These are phyloP conservation scores for Penicillium oxalicum DNA, from an alignment of 2,329 filamentous ascomycete genomes.

Conservation along the genomic window DNA sequence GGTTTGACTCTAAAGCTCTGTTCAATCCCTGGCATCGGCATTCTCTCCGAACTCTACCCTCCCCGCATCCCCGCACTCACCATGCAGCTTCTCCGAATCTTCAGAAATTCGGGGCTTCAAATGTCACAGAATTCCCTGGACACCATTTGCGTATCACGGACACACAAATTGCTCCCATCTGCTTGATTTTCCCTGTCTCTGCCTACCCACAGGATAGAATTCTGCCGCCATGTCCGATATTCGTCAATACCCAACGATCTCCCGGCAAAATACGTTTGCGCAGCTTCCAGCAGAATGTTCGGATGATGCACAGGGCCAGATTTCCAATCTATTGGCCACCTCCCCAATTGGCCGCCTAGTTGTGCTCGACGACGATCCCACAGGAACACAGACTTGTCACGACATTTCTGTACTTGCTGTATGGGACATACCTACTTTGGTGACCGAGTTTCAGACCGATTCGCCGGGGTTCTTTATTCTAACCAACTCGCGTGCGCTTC, in stretches of 20 bases:
- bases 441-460: conserved; percentile 40
- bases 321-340: conserved; percentile 24
- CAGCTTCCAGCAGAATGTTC: conserved; percentile 27
- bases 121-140: too few species aligned
- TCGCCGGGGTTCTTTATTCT: conserved; percentile 54
- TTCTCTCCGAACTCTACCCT: background rate
- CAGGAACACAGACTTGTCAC: conserved; percentile 58
- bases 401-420: conserved; percentile 51
- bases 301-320: conserved; percentile 27
- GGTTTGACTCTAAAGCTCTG: too few species aligned
- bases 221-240: conserved; percentile 15
- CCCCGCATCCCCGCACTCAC: conserved; percentile 13
- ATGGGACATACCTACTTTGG: conserved; percentile 46
- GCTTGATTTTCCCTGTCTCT: too few species aligned
- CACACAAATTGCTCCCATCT: too few species aligned
- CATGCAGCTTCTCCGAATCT: background rate
- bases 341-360: conserved; percentile 27
- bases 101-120: background rate
- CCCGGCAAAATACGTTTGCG: conserved; percentile 22
- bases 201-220: too few species aligned
- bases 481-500: conserved; percentile 54
- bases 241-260: conserved; percentile 20
- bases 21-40: conserved; percentile 2
- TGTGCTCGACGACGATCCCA: conserved; percentile 51
- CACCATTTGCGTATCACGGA: too few species aligned